Evolutionary conservation across 345 rosid genomes (phyloP).

Genomic region (Hirschfeldia incana): DNA sequence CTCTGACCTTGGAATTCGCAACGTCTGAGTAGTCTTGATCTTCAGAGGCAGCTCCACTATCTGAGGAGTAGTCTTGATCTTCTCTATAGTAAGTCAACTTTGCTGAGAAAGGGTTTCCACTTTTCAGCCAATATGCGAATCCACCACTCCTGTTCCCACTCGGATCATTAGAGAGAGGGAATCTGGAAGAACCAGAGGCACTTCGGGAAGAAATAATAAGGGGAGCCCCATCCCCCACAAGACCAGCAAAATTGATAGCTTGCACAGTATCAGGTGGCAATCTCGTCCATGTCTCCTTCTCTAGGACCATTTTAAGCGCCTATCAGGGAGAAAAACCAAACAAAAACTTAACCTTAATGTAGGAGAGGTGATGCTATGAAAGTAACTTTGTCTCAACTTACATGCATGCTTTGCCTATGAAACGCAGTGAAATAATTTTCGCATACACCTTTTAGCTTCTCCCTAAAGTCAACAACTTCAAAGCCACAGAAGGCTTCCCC

Average conservation of each 20-base stretch:
- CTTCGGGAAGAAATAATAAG: conserved; percentile 57
- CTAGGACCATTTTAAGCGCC: conserved; percentile 99
- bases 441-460: conserved; percentile 84
- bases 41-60: conserved; percentile 48
- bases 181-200: conserved; percentile 48
- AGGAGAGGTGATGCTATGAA: conserved; percentile 20
- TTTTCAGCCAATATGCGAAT: conserved; percentile 75
- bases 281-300: conserved; percentile 87
- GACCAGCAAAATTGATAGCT: conserved; percentile 82
- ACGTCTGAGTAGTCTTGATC: conserved; percentile 50
- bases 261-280: conserved; percentile 74
- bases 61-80: conserved; percentile 45
- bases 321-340: conserved; percentile 38
- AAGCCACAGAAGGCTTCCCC: conserved; percentile 98
- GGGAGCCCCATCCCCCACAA: conserved; percentile 96
- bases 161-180: conserved; percentile 42
- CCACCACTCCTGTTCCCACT: conserved; percentile 65
- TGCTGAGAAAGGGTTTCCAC: conserved; percentile 78
- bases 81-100: conserved; percentile 54
- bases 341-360: conserved; percentile 21
- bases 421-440: conserved; percentile 80
- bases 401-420: conserved; percentile 87
- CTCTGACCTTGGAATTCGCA: conserved; percentile 41
- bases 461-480: conserved; percentile 90
- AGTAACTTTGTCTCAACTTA: conserved; percentile 50